A percentile compares a stretch with the other conserved stretches of the same genome.
phyloP scores from a whole-genome alignment of 2,329 filamentous ascomycete genomes.

The Teratosphaeria epicoccoides region DNA sequence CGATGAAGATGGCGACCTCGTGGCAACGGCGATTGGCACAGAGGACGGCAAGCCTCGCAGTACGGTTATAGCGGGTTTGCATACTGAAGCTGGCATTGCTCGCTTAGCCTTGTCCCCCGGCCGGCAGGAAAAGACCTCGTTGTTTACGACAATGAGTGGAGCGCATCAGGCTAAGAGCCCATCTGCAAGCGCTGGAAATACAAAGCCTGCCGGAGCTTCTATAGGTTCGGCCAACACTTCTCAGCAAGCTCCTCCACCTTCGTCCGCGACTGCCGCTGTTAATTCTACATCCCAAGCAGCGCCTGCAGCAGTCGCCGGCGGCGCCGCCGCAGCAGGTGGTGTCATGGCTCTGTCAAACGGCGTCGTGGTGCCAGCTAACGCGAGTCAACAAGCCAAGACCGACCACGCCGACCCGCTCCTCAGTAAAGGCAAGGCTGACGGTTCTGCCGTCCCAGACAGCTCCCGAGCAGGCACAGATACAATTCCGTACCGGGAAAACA shows the following conservation, averaged over 20 bases:
- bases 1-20: slow-evolving; percentile 31
- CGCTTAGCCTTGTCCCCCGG: slow-evolving; percentile 19
- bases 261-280: not conserved
- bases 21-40: slow-evolving; percentile 35
- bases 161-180: not conserved
- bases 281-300: not conserved
- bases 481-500: slow-evolving; percentile 14
- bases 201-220: not conserved
- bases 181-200: not conserved
- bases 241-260: not conserved
- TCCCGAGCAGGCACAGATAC: slow-evolving; percentile 15
- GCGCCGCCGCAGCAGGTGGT: not conserved
- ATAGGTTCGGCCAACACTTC: not conserved
- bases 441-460: slow-evolving; percentile 7
- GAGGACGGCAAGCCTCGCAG: slow-evolving; percentile 32
- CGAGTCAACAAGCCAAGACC: not conserved
- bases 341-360: not conserved
- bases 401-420: slow-evolving; percentile 4
- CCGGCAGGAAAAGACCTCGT: slow-evolving; percentile 5
- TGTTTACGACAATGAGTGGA: not conserved
- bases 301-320: slow-evolving; percentile 5
- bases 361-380: not conserved
- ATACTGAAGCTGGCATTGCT: slow-evolving; percentile 16
- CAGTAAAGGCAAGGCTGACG: slow-evolving; percentile 7
- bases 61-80: slow-evolving; percentile 30